phyloP scores from a whole-genome alignment of 2,329 filamentous ascomycete genomes.

The Dothistroma pini region DNA sequence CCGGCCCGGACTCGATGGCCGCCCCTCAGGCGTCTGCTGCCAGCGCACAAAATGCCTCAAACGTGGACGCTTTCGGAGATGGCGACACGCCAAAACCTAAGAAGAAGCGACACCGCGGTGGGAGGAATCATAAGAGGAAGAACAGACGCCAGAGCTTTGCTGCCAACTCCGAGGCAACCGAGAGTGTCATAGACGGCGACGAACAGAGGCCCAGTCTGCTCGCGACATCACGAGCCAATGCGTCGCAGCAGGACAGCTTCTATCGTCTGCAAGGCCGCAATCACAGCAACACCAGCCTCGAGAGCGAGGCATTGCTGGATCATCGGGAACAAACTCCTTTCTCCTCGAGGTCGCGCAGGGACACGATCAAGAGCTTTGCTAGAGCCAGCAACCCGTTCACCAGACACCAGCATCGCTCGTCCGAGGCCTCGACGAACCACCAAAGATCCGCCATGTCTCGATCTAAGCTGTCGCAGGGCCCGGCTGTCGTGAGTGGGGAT shows the following conservation, averaged over 20 bases:
- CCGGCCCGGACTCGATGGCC: conserved; percentile 15
- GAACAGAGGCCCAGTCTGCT: conserved; percentile 38
- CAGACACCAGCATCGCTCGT: conserved; percentile 21
- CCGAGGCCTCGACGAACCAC: conserved; percentile 17
- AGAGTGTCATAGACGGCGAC: conserved; percentile 49
- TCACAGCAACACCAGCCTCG: conserved; percentile 78
- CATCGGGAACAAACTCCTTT: conserved; percentile 58
- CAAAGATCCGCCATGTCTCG: conserved; percentile 10
- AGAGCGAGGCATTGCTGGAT: conserved; percentile 83
- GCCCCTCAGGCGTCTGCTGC: conserved; percentile 1
- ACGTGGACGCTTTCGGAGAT: conserved; percentile 4
- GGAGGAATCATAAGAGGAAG: conserved; percentile 62
- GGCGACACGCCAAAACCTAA: conserved; percentile 9
- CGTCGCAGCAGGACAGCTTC: conserved; percentile 45
- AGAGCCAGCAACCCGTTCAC: conserved; percentile 27
- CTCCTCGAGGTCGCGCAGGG: conserved; percentile 37
- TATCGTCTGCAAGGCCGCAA: conserved; percentile 54
- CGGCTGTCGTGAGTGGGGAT: conserved; percentile 38
- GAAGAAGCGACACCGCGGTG: conserved; percentile 25
- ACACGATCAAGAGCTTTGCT: conserved; percentile 39
- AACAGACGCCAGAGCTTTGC: conserved; percentile 75
- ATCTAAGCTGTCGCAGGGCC: conserved; percentile 1
- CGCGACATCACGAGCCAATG: conserved; percentile 36
- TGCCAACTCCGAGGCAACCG: conserved; percentile 55
- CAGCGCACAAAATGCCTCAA: conserved; percentile 10